phyloP scores from a whole-genome alignment of 2,329 filamentous ascomycete genomes.

The Scleromitrula shiraiana region DNA sequence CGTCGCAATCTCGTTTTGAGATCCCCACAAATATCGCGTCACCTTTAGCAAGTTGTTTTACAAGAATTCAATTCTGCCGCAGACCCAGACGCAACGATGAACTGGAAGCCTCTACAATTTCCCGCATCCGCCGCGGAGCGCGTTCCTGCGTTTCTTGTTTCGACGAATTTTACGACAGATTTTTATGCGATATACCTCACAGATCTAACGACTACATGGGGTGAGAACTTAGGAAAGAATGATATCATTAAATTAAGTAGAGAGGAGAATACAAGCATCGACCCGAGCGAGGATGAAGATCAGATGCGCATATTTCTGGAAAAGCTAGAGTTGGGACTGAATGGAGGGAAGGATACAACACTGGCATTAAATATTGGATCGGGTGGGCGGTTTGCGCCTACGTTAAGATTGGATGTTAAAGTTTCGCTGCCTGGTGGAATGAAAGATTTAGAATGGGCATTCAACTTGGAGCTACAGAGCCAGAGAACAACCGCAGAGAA shows the following conservation, averaged over 20 bases:
- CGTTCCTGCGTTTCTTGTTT: constrained; percentile 56
- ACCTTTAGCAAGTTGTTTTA: not conserved
- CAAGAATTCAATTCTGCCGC: not conserved
- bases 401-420: constrained; percentile 38
- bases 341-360: constrained; percentile 38
- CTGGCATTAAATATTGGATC: constrained; percentile 34
- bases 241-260: constrained; percentile 55
- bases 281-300: constrained; percentile 54
- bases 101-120: constrained; percentile 22
- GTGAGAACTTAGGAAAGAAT: constrained; percentile 53
- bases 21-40: not conserved
- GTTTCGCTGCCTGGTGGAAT: constrained; percentile 56
- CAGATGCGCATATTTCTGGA: constrained; percentile 61
- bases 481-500: constrained; percentile 34
- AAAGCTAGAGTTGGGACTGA: constrained; percentile 47
- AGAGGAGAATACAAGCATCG: constrained; percentile 60
- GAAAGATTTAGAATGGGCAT: constrained; percentile 55
- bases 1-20: not conserved
- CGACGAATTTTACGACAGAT: constrained; percentile 43
- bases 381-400: constrained; percentile 23
- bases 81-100: constrained; percentile 12
- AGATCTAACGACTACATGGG: constrained; percentile 68
- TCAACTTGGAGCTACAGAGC: constrained; percentile 41
- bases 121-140: constrained; percentile 22
- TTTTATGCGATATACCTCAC: constrained; percentile 61